A percentile compares a stretch with the other conserved stretches of the same genome.
Evolutionary conservation across 495 filamentous ascomycete genomes (phyloP).

Genomic region (Daldinia decipiens): DNA sequence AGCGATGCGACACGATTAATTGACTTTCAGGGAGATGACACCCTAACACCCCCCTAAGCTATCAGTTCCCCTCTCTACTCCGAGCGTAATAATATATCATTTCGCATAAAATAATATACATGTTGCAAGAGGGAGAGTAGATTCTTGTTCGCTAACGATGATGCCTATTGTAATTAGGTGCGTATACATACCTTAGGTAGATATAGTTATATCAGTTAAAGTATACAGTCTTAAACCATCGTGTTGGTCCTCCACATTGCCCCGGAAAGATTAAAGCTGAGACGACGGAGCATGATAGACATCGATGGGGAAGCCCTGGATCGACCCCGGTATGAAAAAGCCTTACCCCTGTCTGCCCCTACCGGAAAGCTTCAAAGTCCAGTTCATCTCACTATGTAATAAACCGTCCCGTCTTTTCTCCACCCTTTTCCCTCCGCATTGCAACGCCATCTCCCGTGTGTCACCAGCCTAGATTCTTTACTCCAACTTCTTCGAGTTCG

Average conservation of each 20-base stretch:
- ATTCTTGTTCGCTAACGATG: constrained; percentile 8
- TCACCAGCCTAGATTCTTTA: constrained; percentile 40
- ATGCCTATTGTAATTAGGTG: constrained; percentile 21
- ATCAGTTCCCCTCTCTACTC: constrained; percentile 25
- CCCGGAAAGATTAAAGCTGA: constrained; percentile 28
- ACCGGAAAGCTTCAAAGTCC: constrained; percentile 32
- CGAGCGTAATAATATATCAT: constrained; percentile 16
- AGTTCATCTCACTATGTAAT: constrained; percentile 29
- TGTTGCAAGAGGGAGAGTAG: constrained; percentile 17
- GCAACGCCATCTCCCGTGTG: constrained; percentile 43
- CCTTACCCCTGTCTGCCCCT: constrained; percentile 33
- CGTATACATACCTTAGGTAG: no score
- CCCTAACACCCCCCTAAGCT: constrained; percentile 34
- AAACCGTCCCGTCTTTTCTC: constrained; percentile 37
- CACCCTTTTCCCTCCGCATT: constrained; percentile 41
- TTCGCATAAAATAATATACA: constrained; percentile 10
- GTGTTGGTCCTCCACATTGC: constrained; percentile 21
- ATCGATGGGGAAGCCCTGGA: constrained; percentile 20
- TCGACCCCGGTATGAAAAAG: constrained; percentile 33
- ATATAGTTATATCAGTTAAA: constrained; percentile 8
- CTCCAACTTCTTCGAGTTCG: constrained; percentile 38
- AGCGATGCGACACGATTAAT: constrained; percentile 44
- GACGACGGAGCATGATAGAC: constrained; percentile 33
- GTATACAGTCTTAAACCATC: background rate
- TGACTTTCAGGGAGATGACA: constrained; percentile 43